Percentiles rank a stretch among this genome's conserved stretches.
These are phyloP conservation scores for Phlegmacium glaucopus DNA, from an alignment of 768 basidiomycete species.

Conservation along the genomic window DNA sequence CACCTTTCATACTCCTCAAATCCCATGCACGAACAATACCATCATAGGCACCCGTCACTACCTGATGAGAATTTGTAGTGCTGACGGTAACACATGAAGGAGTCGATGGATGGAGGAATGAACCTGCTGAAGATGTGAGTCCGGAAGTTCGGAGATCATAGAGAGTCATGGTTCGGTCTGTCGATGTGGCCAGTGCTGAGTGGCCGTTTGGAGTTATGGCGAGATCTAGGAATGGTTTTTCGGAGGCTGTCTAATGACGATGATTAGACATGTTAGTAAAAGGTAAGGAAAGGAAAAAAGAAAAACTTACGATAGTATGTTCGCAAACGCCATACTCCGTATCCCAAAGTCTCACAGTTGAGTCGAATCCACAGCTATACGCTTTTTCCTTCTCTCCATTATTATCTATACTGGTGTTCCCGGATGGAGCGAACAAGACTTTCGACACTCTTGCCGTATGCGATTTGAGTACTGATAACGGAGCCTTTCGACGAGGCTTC, in stretches of 20 bases:
- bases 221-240: constrained; percentile 73
- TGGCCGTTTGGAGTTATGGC: constrained; percentile 41
- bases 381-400: constrained; percentile 34
- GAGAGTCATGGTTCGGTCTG: constrained; percentile 69
- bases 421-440: constrained; percentile 48
- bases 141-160: constrained; percentile 59
- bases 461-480: constrained; percentile 70
- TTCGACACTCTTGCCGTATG: constrained; percentile 83
- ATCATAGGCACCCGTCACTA: constrained; percentile 75
- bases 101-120: constrained; percentile 59
- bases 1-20: constrained; percentile 60
- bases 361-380: constrained; percentile 85
- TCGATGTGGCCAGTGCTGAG: constrained; percentile 58
- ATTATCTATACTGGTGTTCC: neutral
- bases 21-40: constrained; percentile 80
- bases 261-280: neutral
- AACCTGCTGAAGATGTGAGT: constrained; percentile 27
- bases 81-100: constrained; percentile 55
- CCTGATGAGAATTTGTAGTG: constrained; percentile 39
- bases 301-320: constrained; percentile 58
- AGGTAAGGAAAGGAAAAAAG: neutral
- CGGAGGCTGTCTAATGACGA: constrained; percentile 53
- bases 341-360: constrained; percentile 88
- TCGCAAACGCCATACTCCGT: constrained; percentile 70
- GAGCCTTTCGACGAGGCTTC: constrained; percentile 58